phyloP scores from a whole-genome alignment of 2,329 filamentous ascomycete species.

The Cryphonectria japonica region DNA sequence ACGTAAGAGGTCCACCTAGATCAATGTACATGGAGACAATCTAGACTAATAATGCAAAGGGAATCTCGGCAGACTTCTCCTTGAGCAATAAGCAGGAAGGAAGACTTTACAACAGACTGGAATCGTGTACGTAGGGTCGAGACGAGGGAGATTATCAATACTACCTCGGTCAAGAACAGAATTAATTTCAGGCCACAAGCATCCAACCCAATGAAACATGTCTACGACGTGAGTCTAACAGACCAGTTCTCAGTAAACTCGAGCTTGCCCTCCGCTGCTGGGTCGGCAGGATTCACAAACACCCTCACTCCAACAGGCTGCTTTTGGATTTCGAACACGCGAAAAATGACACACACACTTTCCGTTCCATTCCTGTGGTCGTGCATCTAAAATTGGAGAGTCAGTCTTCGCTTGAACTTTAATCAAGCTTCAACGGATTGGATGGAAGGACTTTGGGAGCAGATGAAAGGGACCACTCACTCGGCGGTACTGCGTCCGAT shows the following conservation, averaged over 20 bases:
- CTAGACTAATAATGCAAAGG: no score
- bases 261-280: conserved; percentile 34
- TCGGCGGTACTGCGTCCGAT: conserved; percentile 46
- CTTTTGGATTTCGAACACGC: conserved; percentile 44
- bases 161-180: neutral
- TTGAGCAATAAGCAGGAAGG: neutral
- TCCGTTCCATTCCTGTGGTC: conserved; percentile 14
- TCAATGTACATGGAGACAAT: no score
- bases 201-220: neutral
- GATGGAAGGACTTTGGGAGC: neutral
- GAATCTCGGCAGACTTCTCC: no score
- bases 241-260: conserved; percentile 34
- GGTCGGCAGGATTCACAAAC: conserved; percentile 44
- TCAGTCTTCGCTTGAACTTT: neutral
- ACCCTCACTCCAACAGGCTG: conserved; percentile 39
- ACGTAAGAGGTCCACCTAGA: no score
- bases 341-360: conserved; percentile 45
- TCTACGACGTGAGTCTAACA: conserved; percentile 12
- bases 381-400: conserved; percentile 33
- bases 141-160: neutral
- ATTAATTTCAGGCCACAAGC: neutral
- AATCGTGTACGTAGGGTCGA: neutral
- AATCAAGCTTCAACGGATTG: no score
- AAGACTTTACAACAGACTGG: neutral
- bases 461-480: conserved; percentile 37